A percentile compares a stretch with the other conserved stretches of the same genome.
These are phyloP conservation scores for Ceratobasidium sp. DNA, from an alignment of 1,284 basidiomycete genomes.

Conservation along the genomic window DNA sequence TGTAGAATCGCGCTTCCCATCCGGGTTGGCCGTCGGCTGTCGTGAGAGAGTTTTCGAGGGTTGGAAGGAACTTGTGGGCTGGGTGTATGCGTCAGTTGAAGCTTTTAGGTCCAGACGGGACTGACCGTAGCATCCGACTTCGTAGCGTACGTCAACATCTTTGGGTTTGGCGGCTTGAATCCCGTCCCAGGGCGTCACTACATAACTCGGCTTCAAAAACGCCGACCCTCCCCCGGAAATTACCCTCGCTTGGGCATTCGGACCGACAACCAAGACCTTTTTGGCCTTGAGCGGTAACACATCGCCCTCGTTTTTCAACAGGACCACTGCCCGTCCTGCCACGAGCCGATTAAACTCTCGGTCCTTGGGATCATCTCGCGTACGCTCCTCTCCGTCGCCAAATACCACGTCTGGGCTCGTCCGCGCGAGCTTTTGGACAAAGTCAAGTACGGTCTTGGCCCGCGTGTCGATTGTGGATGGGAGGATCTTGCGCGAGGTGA, in stretches of 20 bases:
- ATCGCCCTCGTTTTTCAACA: slow-evolving; percentile 68
- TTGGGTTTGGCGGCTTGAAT: slow-evolving; percentile 57
- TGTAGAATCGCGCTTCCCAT: slow-evolving; percentile 68
- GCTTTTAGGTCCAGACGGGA: slow-evolving; percentile 25
- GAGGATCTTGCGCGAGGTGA: slow-evolving; percentile 64
- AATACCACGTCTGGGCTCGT: slow-evolving; percentile 67
- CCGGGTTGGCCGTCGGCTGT: slow-evolving; percentile 61
- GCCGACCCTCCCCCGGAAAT: slow-evolving; percentile 61
- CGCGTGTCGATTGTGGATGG: slow-evolving; percentile 62
- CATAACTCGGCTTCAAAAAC: slow-evolving; percentile 56
- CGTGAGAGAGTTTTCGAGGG: slow-evolving; percentile 61
- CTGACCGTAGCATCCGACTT: slow-evolving; percentile 67
- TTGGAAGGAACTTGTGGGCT: slow-evolving; percentile 67
- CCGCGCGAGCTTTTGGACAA: slow-evolving; percentile 64
- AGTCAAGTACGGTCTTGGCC: slow-evolving; percentile 60
- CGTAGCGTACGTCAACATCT: slow-evolving; percentile 57
- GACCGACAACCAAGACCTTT: slow-evolving; percentile 57
- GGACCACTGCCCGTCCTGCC: slow-evolving; percentile 68
- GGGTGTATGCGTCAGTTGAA: slow-evolving; percentile 11
- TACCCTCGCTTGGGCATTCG: slow-evolving; percentile 56
- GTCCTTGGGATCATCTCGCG: slow-evolving; percentile 61
- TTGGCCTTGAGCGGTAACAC: slow-evolving; percentile 55
- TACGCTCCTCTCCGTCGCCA: slow-evolving; percentile 67
- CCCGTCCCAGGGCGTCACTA: slow-evolving; percentile 64
- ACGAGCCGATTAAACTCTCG: slow-evolving; percentile 62